Evolutionary conservation across 2,329 filamentous ascomycete species (phyloP), one percentile per base, ranked within the genome.

Genomic region (Fusarium sp.): DNA sequence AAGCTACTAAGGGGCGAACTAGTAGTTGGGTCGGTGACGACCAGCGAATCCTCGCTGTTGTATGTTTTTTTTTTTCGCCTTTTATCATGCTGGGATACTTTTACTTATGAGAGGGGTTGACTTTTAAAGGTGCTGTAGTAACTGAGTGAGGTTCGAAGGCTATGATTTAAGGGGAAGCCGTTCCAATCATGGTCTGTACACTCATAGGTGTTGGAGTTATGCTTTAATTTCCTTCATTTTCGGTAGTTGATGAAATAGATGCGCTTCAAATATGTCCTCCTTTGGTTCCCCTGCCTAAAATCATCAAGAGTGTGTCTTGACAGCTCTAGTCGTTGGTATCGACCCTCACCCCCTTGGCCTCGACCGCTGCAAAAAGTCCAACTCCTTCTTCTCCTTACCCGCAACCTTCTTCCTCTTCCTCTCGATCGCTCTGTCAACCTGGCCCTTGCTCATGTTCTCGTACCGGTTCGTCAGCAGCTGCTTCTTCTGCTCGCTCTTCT

Each of bases 401-500:
- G 91, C 87, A 49, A 92, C 81, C 88, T 97, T 97, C 88, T 97
- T 97, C 77, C 92, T 82, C 79, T 90, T 88, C 74, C 91, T 84
- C 82, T 96, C 92, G 71, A 98, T 91, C 12, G 89, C 88, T 79
- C 88, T 90, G 62, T 96, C 91, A 58, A 93, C 85, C 77, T 97
- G 89, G 75, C 88, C 90, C 74, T 90, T 90, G 77, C 91, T 95
- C 89, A 98, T 90, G 58, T 86, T 85, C 69, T 89, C 85, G 77
- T 91, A 97, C 74, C 90, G 87, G 70, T 95, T 89, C 72, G 91
- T 81, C 61, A 97, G 80, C 53, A 93, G 82, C 76, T 89, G 82
- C 82, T 94, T 92, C 88, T 95, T 96, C 81, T 95, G 86, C 79
- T 97, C 94, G 72, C 88, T 88, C 80, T 89, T 89, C 86, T 99